Evolutionary conservation across 1,284 basidiomycete species (phyloP).

Genomic region (Taiwanofungus camphoratus): DNA sequence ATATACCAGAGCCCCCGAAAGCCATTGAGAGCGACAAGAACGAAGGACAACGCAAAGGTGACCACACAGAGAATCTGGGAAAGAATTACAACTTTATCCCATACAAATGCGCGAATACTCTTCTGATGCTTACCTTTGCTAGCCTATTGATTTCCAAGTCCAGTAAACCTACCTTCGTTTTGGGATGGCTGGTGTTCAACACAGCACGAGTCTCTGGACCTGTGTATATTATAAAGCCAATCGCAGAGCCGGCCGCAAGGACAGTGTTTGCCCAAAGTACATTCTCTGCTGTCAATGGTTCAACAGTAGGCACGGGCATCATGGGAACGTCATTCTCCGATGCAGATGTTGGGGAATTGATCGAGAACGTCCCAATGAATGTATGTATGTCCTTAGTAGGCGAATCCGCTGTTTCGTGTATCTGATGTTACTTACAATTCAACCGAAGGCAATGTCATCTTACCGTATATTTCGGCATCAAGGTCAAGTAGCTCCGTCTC

Average conservation of each 20-base stretch:
- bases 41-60: conserved; percentile 87
- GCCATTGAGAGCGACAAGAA: conserved; percentile 93
- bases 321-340: conserved; percentile 52
- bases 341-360: conserved; percentile 46
- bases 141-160: conserved; percentile 95
- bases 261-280: conserved; percentile 98
- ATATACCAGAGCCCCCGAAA: conserved; percentile 96
- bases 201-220: conserved; percentile 94
- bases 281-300: conserved; percentile 89
- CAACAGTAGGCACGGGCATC: conserved; percentile 54
- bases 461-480: conserved; percentile 83
- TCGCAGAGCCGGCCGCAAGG: conserved; percentile 88
- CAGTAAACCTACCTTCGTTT: conserved; percentile 89
- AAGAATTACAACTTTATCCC: background rate
- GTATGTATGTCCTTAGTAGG: conserved; percentile 97
- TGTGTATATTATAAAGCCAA: conserved; percentile 93
- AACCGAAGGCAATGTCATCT: conserved; percentile 16
- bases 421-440: conserved; percentile 12
- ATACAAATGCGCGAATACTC: conserved; percentile 1
- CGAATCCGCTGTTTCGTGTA: conserved; percentile 63
- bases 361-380: conserved; percentile 89
- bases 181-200: conserved; percentile 98
- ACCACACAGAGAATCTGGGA: conserved; percentile 87
- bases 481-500: conserved; percentile 65
- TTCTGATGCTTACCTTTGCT: conserved; percentile 75